phyloP scores from a whole-genome alignment of 2,329 filamentous ascomycete species.

The Pseudogymnoascus sp. region DNA sequence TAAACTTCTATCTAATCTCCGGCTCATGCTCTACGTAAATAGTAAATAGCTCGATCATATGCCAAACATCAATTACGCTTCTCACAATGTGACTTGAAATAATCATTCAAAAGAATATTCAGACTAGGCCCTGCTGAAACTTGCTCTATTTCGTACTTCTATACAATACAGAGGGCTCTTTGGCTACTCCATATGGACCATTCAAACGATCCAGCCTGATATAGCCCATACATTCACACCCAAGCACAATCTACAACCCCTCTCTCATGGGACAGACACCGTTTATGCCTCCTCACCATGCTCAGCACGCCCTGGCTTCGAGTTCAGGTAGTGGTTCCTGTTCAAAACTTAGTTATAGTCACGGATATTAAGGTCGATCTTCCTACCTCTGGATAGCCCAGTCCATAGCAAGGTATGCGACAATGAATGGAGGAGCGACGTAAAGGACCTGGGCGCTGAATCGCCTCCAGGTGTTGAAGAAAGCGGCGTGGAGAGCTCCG shows the following conservation, averaged over 20 bases:
- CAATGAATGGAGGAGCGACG: slow-evolving; percentile 70
- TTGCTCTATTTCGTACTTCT: slow-evolving; percentile 7
- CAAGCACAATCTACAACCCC: background rate
- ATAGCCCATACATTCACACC: background rate
- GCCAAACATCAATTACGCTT: background rate
- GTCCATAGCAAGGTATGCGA: slow-evolving; percentile 74
- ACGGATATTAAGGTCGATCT: background rate
- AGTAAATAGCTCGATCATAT: background rate
- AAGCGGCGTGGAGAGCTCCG: slow-evolving; percentile 66
- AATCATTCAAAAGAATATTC: background rate
- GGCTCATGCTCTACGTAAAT: background rate
- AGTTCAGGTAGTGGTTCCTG: slow-evolving; percentile 77
- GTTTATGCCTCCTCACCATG: slow-evolving; percentile 36
- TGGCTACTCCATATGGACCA: background rate
- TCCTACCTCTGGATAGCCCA: slow-evolving; percentile 85
- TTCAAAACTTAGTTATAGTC: slow-evolving; percentile 12
- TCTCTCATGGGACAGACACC: background rate
- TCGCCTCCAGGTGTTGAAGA: slow-evolving; percentile 94
- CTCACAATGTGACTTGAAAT: background rate
- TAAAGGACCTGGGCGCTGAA: slow-evolving; percentile 83
- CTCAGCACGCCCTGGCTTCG: slow-evolving; percentile 61
- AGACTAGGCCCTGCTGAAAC: background rate
- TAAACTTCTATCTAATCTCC: background rate
- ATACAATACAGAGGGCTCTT: slow-evolving; percentile 8
- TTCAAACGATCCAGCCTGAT: background rate